Evolutionary conservation across 1,284 basidiomycete genomes (phyloP).

Genomic region (Cutaneotrichosporon mucoides): DNA sequence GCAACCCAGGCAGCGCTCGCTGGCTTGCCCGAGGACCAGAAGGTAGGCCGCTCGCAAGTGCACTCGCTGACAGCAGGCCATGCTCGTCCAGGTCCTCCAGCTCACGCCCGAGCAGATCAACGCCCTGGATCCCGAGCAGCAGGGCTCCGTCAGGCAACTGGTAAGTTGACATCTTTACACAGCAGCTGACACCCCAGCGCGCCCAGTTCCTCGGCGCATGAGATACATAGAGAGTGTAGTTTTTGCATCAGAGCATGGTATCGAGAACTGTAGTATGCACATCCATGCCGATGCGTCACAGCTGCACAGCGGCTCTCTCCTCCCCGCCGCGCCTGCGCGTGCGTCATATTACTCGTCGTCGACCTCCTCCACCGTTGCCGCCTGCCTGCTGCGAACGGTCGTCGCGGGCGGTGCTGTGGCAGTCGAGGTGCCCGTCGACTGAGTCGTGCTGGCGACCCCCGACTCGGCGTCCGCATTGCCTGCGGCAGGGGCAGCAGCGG

Average conservation of each 20-base stretch:
- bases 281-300: too few species aligned
- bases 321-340: neutral
- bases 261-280: slow-evolving; percentile 3
- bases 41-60: slow-evolving; percentile 26
- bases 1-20: slow-evolving; percentile 40
- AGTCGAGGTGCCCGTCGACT: slow-evolving; percentile 8
- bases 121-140: slow-evolving; percentile 73
- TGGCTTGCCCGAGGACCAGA: slow-evolving; percentile 47
- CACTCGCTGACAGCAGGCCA: slow-evolving; percentile 54
- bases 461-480: slow-evolving; percentile 8
- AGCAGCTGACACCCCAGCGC: slow-evolving; percentile 29
- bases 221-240: neutral
- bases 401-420: slow-evolving; percentile 8
- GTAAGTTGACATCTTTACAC: slow-evolving; percentile 53
- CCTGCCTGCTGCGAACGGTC: slow-evolving; percentile 22
- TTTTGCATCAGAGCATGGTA: neutral
- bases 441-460: slow-evolving; percentile 6
- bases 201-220: slow-evolving; percentile 40
- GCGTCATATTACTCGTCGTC: slow-evolving; percentile 25
- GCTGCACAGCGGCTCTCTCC: too few species aligned
- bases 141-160: slow-evolving; percentile 77
- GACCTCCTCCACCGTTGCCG: slow-evolving; percentile 40
- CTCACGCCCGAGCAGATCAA: slow-evolving; percentile 84
- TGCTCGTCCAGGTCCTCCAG: slow-evolving; percentile 79
- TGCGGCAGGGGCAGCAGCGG: slow-evolving; percentile 11